Percentiles rank a stretch among this genome's conserved stretches.
phyloP scores from a whole-genome alignment of 83 land plant species.

The Diphasiastrum complanatum region DNA sequence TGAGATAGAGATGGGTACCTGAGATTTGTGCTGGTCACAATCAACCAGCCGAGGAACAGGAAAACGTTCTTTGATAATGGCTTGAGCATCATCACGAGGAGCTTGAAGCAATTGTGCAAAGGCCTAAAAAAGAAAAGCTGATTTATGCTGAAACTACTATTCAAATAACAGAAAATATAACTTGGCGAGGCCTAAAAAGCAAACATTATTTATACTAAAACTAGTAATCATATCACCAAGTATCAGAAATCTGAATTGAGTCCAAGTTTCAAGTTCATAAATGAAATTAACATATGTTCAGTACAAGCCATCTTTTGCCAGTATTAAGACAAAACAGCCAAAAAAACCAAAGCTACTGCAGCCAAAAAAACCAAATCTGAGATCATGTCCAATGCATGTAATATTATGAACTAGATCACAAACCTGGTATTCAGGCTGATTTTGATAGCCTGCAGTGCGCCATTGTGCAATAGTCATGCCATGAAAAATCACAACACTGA shows the following conservation, averaged over 20 bases:
- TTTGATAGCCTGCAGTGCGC: constrained; percentile 96
- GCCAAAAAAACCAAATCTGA: no score
- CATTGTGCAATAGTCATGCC: constrained; percentile 96
- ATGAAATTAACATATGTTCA: no score
- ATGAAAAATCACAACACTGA: constrained; percentile 92
- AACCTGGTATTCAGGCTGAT: constrained; percentile 87
- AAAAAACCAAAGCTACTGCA: no score
- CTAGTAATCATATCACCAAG: no score
- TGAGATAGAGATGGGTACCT: constrained; percentile 38
- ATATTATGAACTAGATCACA: no score
- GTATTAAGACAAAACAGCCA: no score
- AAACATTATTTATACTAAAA: no score
- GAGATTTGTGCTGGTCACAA: constrained; percentile 89
- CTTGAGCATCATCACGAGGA: constrained; percentile 73
- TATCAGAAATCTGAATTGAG: no score
- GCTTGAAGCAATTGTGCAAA: constrained; percentile 70
- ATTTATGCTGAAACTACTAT: background rate
- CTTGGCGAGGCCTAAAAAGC: background rate
- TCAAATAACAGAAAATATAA: constrained; percentile 5
- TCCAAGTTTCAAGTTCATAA: background rate
- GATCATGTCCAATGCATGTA: no score
- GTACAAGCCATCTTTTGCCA: no score
- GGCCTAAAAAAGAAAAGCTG: constrained; percentile 25
- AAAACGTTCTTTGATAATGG: constrained; percentile 58
- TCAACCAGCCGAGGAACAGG: constrained; percentile 83